These are phyloP conservation scores for Rosa multiflora DNA, from an alignment of 306 rosid genomes.

Conservation along the genomic window DNA sequence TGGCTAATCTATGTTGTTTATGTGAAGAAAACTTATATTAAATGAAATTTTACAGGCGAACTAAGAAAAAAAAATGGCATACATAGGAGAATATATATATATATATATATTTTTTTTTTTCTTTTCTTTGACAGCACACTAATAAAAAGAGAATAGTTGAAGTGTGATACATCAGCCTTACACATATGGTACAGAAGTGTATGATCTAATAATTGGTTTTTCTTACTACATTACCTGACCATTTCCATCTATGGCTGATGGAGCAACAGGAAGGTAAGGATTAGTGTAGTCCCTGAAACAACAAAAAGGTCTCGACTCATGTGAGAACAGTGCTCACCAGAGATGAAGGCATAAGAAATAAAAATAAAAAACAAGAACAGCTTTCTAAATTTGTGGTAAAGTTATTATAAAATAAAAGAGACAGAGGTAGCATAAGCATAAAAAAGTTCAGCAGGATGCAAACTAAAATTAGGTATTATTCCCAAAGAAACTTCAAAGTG, in stretches of 20 bases:
- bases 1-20: neutral
- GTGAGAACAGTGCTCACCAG: neutral
- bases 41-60: neutral
- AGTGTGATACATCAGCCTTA: too few relatives aligned
- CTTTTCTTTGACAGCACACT: neutral
- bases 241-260: conserved; percentile 94
- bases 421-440: neutral
- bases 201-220: neutral
- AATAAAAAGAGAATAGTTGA: neutral
- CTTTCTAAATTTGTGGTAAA: neutral
- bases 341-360: conserved; percentile 3
- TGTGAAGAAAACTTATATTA: neutral
- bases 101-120: too few relatives aligned
- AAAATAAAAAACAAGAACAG: neutral
- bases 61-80: neutral
- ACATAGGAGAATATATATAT: neutral
- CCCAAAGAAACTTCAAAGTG: neutral
- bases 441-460: neutral
- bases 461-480: neutral
- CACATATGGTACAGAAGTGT: neutral
- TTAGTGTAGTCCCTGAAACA: conserved; percentile 93
- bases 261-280: conserved; percentile 98
- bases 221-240: conserved; percentile 71
- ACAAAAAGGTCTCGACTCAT: conserved; percentile 20
- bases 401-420: neutral